A percentile compares a stretch with the other conserved stretches of the same genome.
These are phyloP conservation scores for Botryotinia calthae DNA, from an alignment of 2,329 filamentous ascomycete genomes.

Conservation along the genomic window DNA sequence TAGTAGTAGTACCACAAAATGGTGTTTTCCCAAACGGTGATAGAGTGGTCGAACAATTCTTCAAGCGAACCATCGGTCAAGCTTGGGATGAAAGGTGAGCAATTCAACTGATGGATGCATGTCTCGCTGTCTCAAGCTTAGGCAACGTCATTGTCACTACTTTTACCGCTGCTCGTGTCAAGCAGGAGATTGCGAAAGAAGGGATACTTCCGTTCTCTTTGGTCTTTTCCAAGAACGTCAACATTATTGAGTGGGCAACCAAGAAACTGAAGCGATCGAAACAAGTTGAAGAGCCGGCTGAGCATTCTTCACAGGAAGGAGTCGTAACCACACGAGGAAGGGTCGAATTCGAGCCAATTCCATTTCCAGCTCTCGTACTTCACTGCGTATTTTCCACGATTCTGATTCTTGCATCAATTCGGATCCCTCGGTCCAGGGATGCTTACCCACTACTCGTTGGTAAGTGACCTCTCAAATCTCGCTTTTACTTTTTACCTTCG, in stretches of 20 bases:
- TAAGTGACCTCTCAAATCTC: neutral
- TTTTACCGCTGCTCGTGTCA: slow-evolving; percentile 54
- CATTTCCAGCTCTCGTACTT: slow-evolving; percentile 29
- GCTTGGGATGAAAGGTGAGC: slow-evolving; percentile 30
- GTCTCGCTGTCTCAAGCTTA: slow-evolving; percentile 51
- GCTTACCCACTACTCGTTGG: slow-evolving; percentile 21
- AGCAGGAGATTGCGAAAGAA: slow-evolving; percentile 60
- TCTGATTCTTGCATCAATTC: slow-evolving; percentile 22
- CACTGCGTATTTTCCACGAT: slow-evolving; percentile 25
- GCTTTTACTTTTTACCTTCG: neutral
- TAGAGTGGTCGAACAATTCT: slow-evolving; percentile 40
- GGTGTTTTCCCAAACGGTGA: neutral
- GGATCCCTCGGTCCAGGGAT: slow-evolving; percentile 3
- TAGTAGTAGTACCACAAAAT: slow-evolving; percentile 19
- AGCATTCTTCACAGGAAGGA: slow-evolving; percentile 28
- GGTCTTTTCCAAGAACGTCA: slow-evolving; percentile 48
- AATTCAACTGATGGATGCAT: slow-evolving; percentile 43
- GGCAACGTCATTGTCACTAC: slow-evolving; percentile 54
- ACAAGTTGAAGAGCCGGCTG: slow-evolving; percentile 28
- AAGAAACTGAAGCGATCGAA: slow-evolving; percentile 25
- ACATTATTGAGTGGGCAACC: slow-evolving; percentile 30
- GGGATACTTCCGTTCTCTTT: slow-evolving; percentile 47
- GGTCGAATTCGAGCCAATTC: slow-evolving; percentile 7
- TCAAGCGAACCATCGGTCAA: slow-evolving; percentile 38
- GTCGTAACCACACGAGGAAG: slow-evolving; percentile 30